Evolutionary conservation across 495 filamentous ascomycete genomes (phyloP), one percentile per base, ranked within the genome.

Genomic region (Aspergillus cavernicola): DNA sequence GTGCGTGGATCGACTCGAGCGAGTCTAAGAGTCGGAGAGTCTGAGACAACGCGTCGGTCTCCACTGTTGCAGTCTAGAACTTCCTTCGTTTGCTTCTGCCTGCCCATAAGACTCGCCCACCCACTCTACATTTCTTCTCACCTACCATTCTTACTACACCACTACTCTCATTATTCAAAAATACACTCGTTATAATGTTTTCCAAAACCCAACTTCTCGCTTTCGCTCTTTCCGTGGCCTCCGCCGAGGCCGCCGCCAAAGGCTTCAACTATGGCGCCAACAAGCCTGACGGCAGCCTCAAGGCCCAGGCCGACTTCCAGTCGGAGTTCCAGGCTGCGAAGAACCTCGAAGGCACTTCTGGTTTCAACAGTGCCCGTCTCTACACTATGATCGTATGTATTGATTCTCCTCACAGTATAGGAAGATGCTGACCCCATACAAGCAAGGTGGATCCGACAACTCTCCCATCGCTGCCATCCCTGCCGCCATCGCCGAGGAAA

Each of bases 211-310:
- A 67, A 37, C 56, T 75, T 43, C 58, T 78, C 48, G 70, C 69
- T 28, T 65, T 80, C 19, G 74, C 77, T 38, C 63, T 78, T 53
- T 66, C 71, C 33, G 53, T 78, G 38, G 64, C 70, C n/a, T 53
- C 70, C 44, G 57, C 75, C 24, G 63, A 75, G 52, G 77, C 79
- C 47, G 78, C 71, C 55, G 75, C 67, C 59, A 76, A 86, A 58
- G 91, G 91, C 56, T 95, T 95, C 81, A 95, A 93, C 79, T 89
- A 91, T 61, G 90, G 88, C 61, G 67, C 80, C 22, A 80, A 77
- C 60, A 70, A 78, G 69, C 78, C 69, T 28, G 82, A 86, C 61
- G 82, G 85, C 52, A 76, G 76, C 46, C 62, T 75, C 66, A 89
- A 86, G 64, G 49, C 58, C 29, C 80, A 87, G 67, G 63, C 77